Conservation (phyloP, 306 rosid genomes). For the Vigna hirtella region DNA sequence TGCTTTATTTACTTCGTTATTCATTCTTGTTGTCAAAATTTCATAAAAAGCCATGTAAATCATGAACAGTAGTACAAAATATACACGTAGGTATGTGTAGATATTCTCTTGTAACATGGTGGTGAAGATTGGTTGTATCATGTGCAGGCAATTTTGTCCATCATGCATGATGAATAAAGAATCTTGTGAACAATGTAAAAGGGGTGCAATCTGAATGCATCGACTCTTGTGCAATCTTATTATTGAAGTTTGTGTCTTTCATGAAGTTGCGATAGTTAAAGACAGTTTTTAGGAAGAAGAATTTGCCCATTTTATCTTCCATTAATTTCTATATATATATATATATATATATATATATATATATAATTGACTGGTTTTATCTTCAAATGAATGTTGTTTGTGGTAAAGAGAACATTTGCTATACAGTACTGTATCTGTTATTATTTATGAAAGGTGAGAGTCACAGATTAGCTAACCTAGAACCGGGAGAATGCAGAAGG, state of each 20-base stretch:
- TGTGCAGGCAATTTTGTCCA: slow-evolving; percentile 56
- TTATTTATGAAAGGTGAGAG: background rate
- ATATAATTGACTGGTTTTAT: no score
- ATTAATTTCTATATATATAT: no score
- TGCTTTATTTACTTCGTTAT: slow-evolving; percentile 1
- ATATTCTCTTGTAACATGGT: slow-evolving; percentile 55
- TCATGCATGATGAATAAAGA: slow-evolving; percentile 56
- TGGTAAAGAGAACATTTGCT: background rate
- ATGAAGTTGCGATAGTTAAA: background rate
- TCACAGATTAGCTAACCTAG: background rate
- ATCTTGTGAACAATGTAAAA: slow-evolving; percentile 47
- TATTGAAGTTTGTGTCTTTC: background rate
- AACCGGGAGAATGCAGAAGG: slow-evolving; percentile 21
- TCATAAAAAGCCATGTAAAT: slow-evolving; percentile 44
- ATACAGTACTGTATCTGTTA: background rate
- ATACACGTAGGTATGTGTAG: slow-evolving; percentile 55
- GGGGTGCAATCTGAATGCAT: slow-evolving; percentile 46
- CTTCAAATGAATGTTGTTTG: no score
- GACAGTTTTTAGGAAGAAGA: no score
- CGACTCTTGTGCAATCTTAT: slow-evolving; percentile 27
- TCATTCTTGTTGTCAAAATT: slow-evolving; percentile 44
- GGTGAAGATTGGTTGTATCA: slow-evolving; percentile 52
- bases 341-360: no score
- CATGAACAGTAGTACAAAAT: slow-evolving; percentile 49
- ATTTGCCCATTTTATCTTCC: no score